Percentiles rank a stretch among this genome's conserved stretches.
phyloP scores from a whole-genome alignment of 75 land plant species.

The Sequoiadendron giganteum region DNA sequence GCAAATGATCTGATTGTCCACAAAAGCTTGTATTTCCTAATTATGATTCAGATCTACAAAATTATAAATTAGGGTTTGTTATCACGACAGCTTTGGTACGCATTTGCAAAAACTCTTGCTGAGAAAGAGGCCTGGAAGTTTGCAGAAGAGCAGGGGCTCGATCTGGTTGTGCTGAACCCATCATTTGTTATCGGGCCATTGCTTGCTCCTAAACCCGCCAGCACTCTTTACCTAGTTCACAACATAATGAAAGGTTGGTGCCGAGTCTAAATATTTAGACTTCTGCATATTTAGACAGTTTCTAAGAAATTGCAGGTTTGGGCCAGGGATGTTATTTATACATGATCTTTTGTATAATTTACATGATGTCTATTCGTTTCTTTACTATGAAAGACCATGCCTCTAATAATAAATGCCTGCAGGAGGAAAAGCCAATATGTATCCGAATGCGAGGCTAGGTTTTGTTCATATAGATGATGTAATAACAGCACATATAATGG shows the following conservation, averaged over 20 bases:
- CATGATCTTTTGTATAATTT: not conserved
- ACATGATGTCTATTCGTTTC: not conserved
- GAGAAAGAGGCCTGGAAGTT: too few relatives aligned
- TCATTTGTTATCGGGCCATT: conserved; percentile 79
- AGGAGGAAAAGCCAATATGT: conserved; percentile 18
- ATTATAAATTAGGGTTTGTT: too few relatives aligned
- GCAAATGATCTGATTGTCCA: too few relatives aligned
- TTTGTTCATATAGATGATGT: conserved; percentile 94
- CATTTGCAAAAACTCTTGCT: conserved; percentile 82
- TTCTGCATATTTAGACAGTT: too few relatives aligned
- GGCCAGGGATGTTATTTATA: not conserved
- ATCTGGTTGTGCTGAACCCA: too few relatives aligned
- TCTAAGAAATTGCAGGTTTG: not conserved
- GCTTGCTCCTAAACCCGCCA: conserved; percentile 74
- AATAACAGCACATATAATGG: conserved; percentile 67
- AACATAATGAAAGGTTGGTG: conserved; percentile 57
- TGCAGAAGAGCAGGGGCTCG: too few relatives aligned
- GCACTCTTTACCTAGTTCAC: conserved; percentile 63
- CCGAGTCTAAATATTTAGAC: not conserved
- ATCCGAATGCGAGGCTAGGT: conserved; percentile 73
- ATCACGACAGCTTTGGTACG: conserved; percentile 77
- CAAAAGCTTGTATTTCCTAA: too few relatives aligned
- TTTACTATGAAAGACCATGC: conserved; percentile 13
- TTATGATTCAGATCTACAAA: too few relatives aligned
- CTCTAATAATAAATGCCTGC: not conserved